phyloP scores from a whole-genome alignment of 2,329 filamentous ascomycete genomes.

The Bisporella sp. region DNA sequence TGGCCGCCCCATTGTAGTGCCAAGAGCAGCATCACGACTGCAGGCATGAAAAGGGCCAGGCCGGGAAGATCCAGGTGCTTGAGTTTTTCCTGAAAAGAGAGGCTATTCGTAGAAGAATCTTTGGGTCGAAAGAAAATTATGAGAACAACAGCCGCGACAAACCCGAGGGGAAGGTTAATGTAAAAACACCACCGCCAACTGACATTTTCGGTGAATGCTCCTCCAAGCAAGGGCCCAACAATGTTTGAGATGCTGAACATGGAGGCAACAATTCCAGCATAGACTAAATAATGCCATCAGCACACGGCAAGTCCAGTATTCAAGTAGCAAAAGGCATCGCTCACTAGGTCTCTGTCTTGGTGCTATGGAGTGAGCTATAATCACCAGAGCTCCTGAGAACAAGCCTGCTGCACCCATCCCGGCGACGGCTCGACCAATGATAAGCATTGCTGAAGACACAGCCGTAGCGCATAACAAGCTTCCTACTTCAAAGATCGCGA shows the following conservation, averaged over 20 bases:
- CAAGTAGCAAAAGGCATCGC: background rate
- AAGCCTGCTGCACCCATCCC: constrained; percentile 45
- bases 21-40: constrained; percentile 28
- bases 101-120: constrained; percentile 47
- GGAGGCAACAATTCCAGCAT: background rate
- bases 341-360: constrained; percentile 11
- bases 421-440: constrained; percentile 46
- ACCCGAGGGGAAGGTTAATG: constrained; percentile 35
- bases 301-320: background rate
- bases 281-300: background rate
- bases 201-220: constrained; percentile 27
- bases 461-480: constrained; percentile 45
- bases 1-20: constrained; percentile 29
- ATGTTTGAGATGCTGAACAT: background rate
- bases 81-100: constrained; percentile 35
- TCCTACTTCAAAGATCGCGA: constrained; percentile 48
- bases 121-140: constrained; percentile 37
- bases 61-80: constrained; percentile 28
- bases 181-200: constrained; percentile 32
- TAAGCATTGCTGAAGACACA: constrained; percentile 43
- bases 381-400: constrained; percentile 43
- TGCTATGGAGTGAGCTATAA: constrained; percentile 33
- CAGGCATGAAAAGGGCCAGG: constrained; percentile 26
- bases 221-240: constrained; percentile 24
- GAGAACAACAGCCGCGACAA: constrained; percentile 25